phyloP scores from a whole-genome alignment of 805 yeast genomes.

The Yarrowia sp. region DNA sequence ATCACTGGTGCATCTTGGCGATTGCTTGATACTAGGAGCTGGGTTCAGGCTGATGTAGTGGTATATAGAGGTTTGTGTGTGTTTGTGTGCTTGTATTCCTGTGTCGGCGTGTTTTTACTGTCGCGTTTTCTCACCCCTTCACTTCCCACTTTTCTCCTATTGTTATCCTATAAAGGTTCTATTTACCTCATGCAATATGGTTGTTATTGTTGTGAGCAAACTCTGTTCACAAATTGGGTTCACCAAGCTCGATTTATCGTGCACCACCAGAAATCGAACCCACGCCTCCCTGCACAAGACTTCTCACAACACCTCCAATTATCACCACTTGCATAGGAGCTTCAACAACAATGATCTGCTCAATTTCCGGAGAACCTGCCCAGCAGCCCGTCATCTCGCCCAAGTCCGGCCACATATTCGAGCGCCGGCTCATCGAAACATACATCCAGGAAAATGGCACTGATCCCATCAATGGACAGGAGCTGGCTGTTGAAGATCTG shows the following conservation, averaged over 20 bases:
- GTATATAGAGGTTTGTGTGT: no score
- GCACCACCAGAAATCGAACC: not conserved
- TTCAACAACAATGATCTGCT: conserved; percentile 30
- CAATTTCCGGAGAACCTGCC: conserved; percentile 69
- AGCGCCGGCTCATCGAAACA: conserved; percentile 54
- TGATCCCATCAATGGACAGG: conserved; percentile 75
- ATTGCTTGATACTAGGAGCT: not conserved
- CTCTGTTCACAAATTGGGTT: not conserved
- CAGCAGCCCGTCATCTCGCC: conserved; percentile 70
- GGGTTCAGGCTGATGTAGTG: no score
- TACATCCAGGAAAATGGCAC: conserved; percentile 62
- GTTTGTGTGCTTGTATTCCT: not conserved
- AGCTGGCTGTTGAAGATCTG: conserved; percentile 57
- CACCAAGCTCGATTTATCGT: no score
- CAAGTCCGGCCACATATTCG: conserved; percentile 68
- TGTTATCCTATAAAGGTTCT: not conserved
- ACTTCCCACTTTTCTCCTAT: not conserved
- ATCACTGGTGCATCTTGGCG: not conserved
- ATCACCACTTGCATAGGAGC: not conserved
- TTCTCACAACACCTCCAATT: not conserved
- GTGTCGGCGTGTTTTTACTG: not conserved
- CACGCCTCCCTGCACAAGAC: not conserved
- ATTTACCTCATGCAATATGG: not conserved
- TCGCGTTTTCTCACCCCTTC: not conserved
- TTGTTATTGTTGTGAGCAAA: not conserved